Base-by-base conservation (phyloP, 768 basidiomycete species). In the Mycena kentingensis region DNA sequence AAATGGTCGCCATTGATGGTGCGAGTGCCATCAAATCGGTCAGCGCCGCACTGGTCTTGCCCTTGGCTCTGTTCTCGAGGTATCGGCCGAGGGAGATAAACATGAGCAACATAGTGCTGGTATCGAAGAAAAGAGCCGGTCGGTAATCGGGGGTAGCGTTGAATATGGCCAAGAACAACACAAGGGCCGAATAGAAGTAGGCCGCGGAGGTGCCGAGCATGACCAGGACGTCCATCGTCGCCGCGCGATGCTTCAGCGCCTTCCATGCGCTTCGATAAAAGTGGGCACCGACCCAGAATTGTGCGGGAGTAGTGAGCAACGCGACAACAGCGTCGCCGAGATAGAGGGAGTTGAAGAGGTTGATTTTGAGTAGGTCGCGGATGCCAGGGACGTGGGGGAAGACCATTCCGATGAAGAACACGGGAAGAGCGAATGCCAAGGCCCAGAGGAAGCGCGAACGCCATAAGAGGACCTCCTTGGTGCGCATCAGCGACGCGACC, bases 161-260 rank as follows among this genome's bases (percentile, higher is more conserved):
- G 69, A 87, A 78, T 3, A 77, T 66, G 5, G 91, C 88, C 44
- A 73, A 73, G 54, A 90, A 37, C 76, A 99, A 79, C 39, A 80
- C 71, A 54, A 82, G 70, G 22, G 93, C 54, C 1, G 96, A 98
- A 71, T 98, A 99, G 60, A 87, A 77, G 67, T 96, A 98, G 7
- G 97, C 91, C 0, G 96, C 87, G 1, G 93, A 89, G 4, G 96
- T 98, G 45, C 96, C 97, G 28, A 98, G 80, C 71, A 94, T 90
- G 64, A 99, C 83, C 38, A 99, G 88, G 34, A 98, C 93, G 67
- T 99, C 97, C 96, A 99, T 99, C 2, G 96, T 99, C 6, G 94
- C 90, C 8, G 84, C 80, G 25, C 84, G 80, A 69, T 99, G 97
- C 66, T 83, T 90, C 46, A 98, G 74, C 4, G 94, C 85, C 70